Evolutionary conservation across 2,329 filamentous ascomycete species (phyloP).

Genomic region (Biscogniauxia sp.): DNA sequence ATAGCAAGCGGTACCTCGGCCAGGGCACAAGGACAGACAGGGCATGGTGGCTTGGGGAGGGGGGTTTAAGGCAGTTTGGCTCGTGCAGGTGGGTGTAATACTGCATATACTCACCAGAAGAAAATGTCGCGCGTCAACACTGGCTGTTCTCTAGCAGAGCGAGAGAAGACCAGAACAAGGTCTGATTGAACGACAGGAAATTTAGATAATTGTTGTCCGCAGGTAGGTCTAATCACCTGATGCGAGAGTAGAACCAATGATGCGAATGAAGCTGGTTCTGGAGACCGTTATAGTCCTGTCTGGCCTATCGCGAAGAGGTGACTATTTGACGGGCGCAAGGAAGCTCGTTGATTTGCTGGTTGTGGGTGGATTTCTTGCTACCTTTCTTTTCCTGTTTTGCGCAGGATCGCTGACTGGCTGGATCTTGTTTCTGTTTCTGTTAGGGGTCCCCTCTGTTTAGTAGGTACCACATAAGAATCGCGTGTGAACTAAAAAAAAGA

Average conservation of each 20-base stretch:
- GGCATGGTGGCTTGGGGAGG: conserved; percentile 20
- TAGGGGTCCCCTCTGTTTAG: conserved; percentile 20
- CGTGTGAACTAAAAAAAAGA: conserved; percentile 6
- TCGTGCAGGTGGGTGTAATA: conserved; percentile 17
- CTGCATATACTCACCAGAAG: conserved; percentile 24
- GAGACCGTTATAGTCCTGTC: conserved; percentile 52
- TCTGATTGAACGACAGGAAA: conserved; percentile 33
- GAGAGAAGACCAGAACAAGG: conserved; percentile 15
- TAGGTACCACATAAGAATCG: conserved; percentile 12
- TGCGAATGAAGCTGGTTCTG: conserved; percentile 39
- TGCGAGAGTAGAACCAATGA: conserved; percentile 45
- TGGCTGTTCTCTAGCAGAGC: conserved; percentile 14
- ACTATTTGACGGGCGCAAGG: conserved; percentile 39
- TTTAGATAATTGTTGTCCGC: conserved; percentile 39
- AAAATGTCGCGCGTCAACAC: conserved; percentile 21
- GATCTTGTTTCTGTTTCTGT: conserved; percentile 21
- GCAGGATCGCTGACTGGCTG: conserved; percentile 34
- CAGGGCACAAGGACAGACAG: conserved; percentile 12
- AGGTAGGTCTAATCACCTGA: conserved; percentile 53
- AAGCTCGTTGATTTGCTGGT: conserved; percentile 52
- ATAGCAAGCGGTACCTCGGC: conserved; percentile 25
- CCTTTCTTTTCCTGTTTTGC: conserved; percentile 27
- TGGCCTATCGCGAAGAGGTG: conserved; percentile 34
- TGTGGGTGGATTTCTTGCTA: conserved; percentile 22
- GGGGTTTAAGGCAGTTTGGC: not conserved